Evolutionary conservation across 2,329 filamentous ascomycete genomes (phyloP).

Genomic region (Penicillium polonicum): DNA sequence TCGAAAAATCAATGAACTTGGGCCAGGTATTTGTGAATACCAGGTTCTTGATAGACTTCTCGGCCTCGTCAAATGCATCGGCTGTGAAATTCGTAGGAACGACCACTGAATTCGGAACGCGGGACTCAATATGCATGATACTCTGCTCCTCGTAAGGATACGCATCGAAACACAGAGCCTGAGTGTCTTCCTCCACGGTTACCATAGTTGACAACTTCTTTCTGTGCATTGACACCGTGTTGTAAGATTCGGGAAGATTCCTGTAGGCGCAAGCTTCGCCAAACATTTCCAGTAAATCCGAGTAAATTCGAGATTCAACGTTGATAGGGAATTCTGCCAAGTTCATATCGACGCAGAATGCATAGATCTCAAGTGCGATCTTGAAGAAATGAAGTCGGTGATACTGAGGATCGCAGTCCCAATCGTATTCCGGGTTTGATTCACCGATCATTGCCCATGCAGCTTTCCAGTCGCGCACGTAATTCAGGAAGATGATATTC

Average conservation of each 20-base stretch:
- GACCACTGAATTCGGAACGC: background rate
- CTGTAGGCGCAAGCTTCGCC: background rate
- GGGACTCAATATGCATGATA: background rate
- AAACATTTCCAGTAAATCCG: background rate
- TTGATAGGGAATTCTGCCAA: background rate
- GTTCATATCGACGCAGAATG: background rate
- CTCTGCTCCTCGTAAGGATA: background rate
- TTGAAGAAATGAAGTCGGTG: background rate
- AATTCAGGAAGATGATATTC: background rate
- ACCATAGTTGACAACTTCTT: background rate
- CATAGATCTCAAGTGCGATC: background rate
- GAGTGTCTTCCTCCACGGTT: background rate
- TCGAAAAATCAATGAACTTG: background rate
- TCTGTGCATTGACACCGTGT: background rate
- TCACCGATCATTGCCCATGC: background rate
- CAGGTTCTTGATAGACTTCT: background rate
- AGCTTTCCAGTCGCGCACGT: background rate
- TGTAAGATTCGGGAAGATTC: background rate
- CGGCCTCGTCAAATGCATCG: background rate
- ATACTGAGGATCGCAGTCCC: background rate
- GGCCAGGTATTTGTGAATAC: background rate
- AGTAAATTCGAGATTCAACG: background rate
- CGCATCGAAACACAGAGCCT: background rate
- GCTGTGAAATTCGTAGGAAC: background rate
- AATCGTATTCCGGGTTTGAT: background rate